phyloP scores from a whole-genome alignment of 305 asterid species.

The Solanum hybrid region DNA sequence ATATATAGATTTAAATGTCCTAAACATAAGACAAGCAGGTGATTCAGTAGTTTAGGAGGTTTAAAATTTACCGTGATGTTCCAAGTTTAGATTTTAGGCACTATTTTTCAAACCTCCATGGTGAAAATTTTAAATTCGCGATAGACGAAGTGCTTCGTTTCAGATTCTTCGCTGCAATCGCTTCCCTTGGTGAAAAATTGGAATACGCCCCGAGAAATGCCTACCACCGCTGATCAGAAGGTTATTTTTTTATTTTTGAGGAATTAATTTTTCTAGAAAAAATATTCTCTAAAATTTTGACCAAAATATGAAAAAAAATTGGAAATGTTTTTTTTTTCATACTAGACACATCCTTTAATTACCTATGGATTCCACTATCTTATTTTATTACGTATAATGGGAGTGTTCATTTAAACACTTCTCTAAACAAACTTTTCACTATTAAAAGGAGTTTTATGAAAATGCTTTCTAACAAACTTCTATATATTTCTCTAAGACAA shows the following conservation, averaged over 20 bases:
- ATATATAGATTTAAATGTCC: neutral
- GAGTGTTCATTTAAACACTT: conserved; percentile 3
- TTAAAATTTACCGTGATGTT: neutral
- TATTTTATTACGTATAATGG: neutral
- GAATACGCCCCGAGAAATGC: too few species aligned
- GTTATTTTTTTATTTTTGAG: neutral
- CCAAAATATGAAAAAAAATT: neutral
- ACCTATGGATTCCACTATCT: conserved; percentile 1
- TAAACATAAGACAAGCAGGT: neutral
- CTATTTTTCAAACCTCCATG: neutral
- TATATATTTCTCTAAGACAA: neutral
- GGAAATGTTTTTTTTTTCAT: neutral
- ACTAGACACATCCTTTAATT: neutral
- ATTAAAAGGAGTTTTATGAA: neutral
- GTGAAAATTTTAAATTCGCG: neutral
- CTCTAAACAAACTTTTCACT: neutral
- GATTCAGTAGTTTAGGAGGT: neutral
- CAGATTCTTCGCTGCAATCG: too few species aligned
- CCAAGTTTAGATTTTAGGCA: neutral
- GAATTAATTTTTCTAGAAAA: too few species aligned
- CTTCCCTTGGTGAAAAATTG: neutral
- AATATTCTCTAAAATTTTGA: neutral
- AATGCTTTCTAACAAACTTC: neutral
- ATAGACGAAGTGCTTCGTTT: too few species aligned
- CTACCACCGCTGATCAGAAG: neutral